phyloP scores from a whole-genome alignment of 106 monocot genomes.

The Alisma plantagoaquatica region DNA sequence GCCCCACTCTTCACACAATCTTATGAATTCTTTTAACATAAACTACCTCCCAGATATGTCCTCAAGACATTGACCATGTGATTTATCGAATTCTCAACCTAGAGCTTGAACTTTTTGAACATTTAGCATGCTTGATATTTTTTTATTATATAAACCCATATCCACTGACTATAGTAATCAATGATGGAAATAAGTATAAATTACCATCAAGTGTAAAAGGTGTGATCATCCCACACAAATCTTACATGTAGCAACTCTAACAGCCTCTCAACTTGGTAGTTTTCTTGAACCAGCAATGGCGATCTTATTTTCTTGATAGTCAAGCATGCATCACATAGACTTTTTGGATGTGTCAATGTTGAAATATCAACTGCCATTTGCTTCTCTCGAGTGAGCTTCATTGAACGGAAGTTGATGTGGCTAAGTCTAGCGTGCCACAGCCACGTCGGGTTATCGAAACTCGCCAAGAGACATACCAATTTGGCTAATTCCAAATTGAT shows the following conservation, averaged over 20 bases:
- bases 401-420: background rate
- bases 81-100: background rate
- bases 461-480: too few relatives aligned
- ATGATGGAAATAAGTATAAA: slow-evolving; percentile 3
- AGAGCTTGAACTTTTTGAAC: slow-evolving; percentile 1
- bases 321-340: too few relatives aligned
- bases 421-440: too few relatives aligned
- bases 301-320: too few relatives aligned
- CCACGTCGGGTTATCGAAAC: too few relatives aligned
- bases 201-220: background rate
- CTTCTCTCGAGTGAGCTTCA: slow-evolving; percentile 4
- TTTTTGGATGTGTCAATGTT: background rate
- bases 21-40: background rate
- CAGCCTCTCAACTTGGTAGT: too few relatives aligned
- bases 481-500: too few relatives aligned
- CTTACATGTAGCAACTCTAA: too few relatives aligned
- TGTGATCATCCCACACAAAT: too few relatives aligned
- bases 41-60: too few relatives aligned
- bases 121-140: too few relatives aligned
- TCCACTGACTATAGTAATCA: slow-evolving; percentile 11
- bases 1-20: slow-evolving; percentile 4
- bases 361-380: slow-evolving; percentile 2
- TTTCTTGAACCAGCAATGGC: too few relatives aligned
- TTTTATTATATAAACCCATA: slow-evolving; percentile 2
- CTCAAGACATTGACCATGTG: background rate